phyloP scores from a whole-genome alignment of 108 stramenopile genomes.

The Stephanodiscus triporus region DNA sequence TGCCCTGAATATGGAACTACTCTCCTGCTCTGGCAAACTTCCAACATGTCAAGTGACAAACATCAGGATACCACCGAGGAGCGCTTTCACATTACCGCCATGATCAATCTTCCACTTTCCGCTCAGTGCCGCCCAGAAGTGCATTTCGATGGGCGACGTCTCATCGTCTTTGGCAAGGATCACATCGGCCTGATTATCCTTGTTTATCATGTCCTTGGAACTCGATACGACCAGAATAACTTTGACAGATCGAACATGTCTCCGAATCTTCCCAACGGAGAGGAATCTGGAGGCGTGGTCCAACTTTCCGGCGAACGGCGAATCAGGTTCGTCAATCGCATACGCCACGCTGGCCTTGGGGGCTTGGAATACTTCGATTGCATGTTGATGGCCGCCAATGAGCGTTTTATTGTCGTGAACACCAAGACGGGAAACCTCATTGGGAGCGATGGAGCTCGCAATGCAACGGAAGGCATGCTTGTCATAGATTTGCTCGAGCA shows the following conservation, averaged over 20 bases:
- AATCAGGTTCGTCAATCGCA: constrained; percentile 54
- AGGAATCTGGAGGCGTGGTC: constrained; percentile 50
- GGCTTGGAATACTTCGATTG: constrained; percentile 63
- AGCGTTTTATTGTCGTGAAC: constrained; percentile 68
- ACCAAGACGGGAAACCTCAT: constrained; percentile 68
- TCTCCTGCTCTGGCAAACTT: constrained; percentile 58
- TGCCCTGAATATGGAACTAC: constrained; percentile 48
- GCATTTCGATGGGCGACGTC: constrained; percentile 59
- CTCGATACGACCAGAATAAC: constrained; percentile 38
- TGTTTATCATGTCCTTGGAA: constrained; percentile 60
- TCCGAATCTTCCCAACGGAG: constrained; percentile 7
- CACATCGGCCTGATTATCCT: constrained; percentile 67
- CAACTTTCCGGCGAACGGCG: constrained; percentile 18
- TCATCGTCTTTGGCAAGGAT: constrained; percentile 75
- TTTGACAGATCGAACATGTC: constrained; percentile 20
- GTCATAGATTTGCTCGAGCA: constrained; percentile 64
- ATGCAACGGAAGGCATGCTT: constrained; percentile 60
- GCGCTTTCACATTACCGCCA: constrained; percentile 46
- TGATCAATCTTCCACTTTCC: constrained; percentile 65
- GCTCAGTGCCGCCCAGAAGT: constrained; percentile 55
- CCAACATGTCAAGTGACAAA: constrained; percentile 12
- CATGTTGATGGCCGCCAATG: constrained; percentile 65
- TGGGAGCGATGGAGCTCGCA: constrained; percentile 38
- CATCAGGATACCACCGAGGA: neutral
- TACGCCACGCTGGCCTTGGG: constrained; percentile 67